Conservation (phyloP, 208 protist genomes). For the Wallacemonas sp. region DNA sequence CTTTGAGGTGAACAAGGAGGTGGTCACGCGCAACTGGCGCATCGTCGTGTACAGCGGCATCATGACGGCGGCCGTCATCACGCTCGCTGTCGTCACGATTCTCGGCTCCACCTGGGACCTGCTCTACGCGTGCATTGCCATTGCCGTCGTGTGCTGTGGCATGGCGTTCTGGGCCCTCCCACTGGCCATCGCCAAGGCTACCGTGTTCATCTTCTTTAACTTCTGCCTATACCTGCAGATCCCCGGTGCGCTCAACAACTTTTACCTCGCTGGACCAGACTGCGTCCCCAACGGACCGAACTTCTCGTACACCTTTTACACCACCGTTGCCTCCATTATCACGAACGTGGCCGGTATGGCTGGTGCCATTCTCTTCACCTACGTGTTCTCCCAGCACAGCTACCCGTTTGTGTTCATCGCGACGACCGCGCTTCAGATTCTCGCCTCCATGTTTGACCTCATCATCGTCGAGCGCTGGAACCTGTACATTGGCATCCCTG, state of each 20-base stretch:
- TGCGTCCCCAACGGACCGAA: conserved; percentile 24
- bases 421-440: background rate
- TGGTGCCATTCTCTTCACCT: conserved; percentile 21
- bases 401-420: conserved; percentile 29
- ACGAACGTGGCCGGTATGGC: conserved; percentile 13
- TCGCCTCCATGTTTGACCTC: conserved; percentile 33
- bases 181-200: conserved; percentile 25
- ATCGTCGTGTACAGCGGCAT: conserved; percentile 25
- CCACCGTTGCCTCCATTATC: conserved; percentile 22
- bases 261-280: conserved; percentile 19
- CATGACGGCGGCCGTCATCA: conserved; percentile 18
- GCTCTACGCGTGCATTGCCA: conserved; percentile 4
- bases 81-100: conserved; percentile 18
- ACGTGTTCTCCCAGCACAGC: conserved; percentile 20
- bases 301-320: conserved; percentile 38
- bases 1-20: conserved; percentile 33
- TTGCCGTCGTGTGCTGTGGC: conserved; percentile 8
- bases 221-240: conserved; percentile 33
- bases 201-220: conserved; percentile 28
- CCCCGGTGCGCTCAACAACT: conserved; percentile 25
- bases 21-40: conserved; percentile 18
- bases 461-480: conserved; percentile 37
- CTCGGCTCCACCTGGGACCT: conserved; percentile 1
- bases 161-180: conserved; percentile 26
- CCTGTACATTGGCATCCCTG: conserved; percentile 20